Evolutionary conservation across 306 rosid genomes (phyloP), one percentile per base, ranked within the genome.

Genomic region (Malus orientalis): DNA sequence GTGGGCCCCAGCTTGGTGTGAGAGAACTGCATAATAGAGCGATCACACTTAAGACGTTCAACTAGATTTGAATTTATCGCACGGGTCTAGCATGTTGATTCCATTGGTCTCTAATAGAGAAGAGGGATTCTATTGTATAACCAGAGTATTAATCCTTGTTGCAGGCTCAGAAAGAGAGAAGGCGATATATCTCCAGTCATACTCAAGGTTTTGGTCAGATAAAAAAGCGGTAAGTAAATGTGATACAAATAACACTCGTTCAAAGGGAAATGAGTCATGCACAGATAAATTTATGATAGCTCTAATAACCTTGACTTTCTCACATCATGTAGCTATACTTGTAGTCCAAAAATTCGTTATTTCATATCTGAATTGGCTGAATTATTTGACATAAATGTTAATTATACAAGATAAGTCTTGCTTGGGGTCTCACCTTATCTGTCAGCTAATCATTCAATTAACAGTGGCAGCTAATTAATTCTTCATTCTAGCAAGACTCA

Each of bases 371-470:
- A 70, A 51, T 51, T 4, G 20, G 20, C 20, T 51, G 3, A 51
- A 23, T 70, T 8, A 64, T 62, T 70, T 71, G 70, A 70, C 76
- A 63, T 70, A 49, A 49, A 62, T 3, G 65, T 22, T 49, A 38
- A 69, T 69, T 42, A 45, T 49, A 32, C 30, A 75, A 45, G 22
- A 40, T 38, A 59, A 40, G 77, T 42, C 44, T 61, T 59, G 57
- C 30, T 29, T 60, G 65, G 59, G 19, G 29, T 27, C 67, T 23
- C 38, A 25, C 25, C 70, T 29, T 36, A 61, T n/a, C 80, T 53
- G 71, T 27, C 73, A 44, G 71, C 68, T 80, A 69, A 80, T 51
- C 47, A 80, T 80, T 67, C 69, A 54, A 69, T 59, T 74, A 47
- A 69, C 19, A 60, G 18, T 69, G 14, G 78, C 75, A 58, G n/a